Evolutionary conservation across 176 grass and related monocot genomes (phyloP).

Genomic region (Phyllostachys edulis): DNA sequence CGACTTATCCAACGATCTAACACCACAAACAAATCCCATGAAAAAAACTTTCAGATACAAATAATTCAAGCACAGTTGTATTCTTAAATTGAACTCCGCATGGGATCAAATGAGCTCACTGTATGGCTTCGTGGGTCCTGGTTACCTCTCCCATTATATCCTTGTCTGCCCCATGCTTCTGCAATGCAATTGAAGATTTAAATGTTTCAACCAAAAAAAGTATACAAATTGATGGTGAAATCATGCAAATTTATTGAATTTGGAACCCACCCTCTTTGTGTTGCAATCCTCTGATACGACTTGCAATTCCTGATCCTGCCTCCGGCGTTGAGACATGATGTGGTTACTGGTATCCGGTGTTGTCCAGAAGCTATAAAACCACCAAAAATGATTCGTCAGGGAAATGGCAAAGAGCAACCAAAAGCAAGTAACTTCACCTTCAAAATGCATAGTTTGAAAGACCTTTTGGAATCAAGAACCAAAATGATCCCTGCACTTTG

Average conservation of each 20-base stretch:
- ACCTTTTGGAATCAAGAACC: constrained; percentile 6
- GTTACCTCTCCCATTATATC: constrained; percentile 94
- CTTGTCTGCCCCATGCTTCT: constrained; percentile 73
- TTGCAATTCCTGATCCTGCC: constrained; percentile 66
- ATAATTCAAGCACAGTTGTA: constrained; percentile 1
- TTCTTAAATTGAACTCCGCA: constrained; percentile 6
- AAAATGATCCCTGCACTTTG: background rate
- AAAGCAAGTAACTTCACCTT: background rate
- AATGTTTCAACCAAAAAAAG: constrained; percentile 11
- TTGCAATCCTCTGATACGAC: constrained; percentile 63
- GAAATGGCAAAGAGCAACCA: constrained; percentile 11
- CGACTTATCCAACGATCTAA: constrained; percentile 94
- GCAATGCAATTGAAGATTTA: constrained; percentile 25
- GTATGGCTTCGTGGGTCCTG: constrained; percentile 90
- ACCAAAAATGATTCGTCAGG: constrained; percentile 1
- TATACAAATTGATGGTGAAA: constrained; percentile 15
- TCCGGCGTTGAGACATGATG: constrained; percentile 55
- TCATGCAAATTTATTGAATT: background rate
- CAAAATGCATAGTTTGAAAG: background rate
- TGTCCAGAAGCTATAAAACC: constrained; percentile 64
- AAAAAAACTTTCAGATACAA: constrained; percentile 30
- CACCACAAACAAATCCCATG: constrained; percentile 40
- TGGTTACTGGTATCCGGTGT: constrained; percentile 57
- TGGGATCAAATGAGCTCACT: constrained; percentile 47
- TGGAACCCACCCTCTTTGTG: constrained; percentile 60